Base-by-base conservation (phyloP, 495 filamentous ascomycete species). In the Daldinia bambusicola region DNA sequence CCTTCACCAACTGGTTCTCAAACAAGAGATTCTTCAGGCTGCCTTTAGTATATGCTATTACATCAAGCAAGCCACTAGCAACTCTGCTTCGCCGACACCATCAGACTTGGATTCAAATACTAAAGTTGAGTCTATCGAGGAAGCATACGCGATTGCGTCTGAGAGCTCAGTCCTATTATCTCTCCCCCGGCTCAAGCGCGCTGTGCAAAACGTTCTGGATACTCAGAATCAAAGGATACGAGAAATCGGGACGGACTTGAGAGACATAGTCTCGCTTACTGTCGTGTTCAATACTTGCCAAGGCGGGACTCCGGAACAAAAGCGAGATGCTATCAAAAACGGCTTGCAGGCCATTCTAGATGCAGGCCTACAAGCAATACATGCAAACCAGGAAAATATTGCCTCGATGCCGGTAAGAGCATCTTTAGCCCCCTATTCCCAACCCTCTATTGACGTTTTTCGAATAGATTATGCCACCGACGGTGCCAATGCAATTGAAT, bases 31-130 rank as follows among this genome's bases (percentile, higher is more conserved):
- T 40, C 66, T 79, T 2, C 76, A 80, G 64, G 76, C 78, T 6
- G 75, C 76, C 6, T 76, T 82, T 31, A 75, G 80, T 34, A 55
- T 82, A 22, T 82, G 80, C 63, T 78, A 77, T 53, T 82, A 77
- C 48, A 74, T 80, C 63, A 79, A 77, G 41, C 70, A 70, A 31
- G 69, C 72, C 9, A 66, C 61, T 37, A 59, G 63, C 30, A 48
- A n/a, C 1, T 43, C 65, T 1, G 56, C 67, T 4, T 51, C 67
- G 9, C 59, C 65, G 7, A 43, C 34, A 8, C 40, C 71, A 20
- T 38, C 70, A 12, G 63, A 38, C 22, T 55, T 56, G 18, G 58
- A 55, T 38, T 62, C 69, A 5, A 52, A 30, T 18, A 34, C 69
- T 18, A 72, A 66, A n/a, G 61, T 55, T 6, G 70, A 74, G 53